Base-by-base conservation (phyloP, 1,284 basidiomycete genomes). In the Fomitopsis schrenkii region DNA sequence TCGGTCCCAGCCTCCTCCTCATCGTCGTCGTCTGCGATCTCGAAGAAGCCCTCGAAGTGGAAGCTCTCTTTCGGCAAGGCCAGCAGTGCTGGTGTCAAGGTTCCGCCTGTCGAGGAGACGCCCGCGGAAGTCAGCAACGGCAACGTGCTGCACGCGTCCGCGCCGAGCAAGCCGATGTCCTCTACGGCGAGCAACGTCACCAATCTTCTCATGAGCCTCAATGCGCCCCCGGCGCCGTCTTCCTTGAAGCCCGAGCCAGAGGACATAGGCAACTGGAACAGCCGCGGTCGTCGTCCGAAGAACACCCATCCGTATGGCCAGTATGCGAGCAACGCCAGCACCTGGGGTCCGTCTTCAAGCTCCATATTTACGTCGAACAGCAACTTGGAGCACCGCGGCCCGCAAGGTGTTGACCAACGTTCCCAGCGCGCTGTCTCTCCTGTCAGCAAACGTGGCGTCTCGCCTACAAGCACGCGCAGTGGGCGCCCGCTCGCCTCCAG, bases 31-130 rank as follows among this genome's bases (percentile, higher is more conserved):
- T 40, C 71, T 15, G 62, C 71, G 40, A 81, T 84, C 58, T 79
- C 77, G 57, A 93, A 92, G 82, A 93, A 92, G 77, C 76, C 87
- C 59, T 89, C 86, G 52, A 91, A 87, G 71, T 93, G 90, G 90
- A 91, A 89, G 71, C 79, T 91, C 59, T 79, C 83, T 59, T 90
- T 93, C 70, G 87, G 87, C 35, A 88, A 86, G 75, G 81, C 76
- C 44, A 70, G 60, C 76, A 61, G 68, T 75, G 61, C 63, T 30
- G 59, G 60, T 53, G 59, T 62, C 55, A 67, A 64, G 74, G 72
- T 59, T 63, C 75, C 81, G 35, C 74, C 80, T 7, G 71, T 76
- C 14, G 82, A 83, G 58, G 86, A 83, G 64, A 66, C 72, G 2
- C 55, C 57, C n/a, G 45, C 61, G 6, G 62, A 66, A 19, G 56